These are phyloP conservation scores for Suillus cothurnatus DNA, from an alignment of 768 basidiomycete genomes.

Conservation along the genomic window DNA sequence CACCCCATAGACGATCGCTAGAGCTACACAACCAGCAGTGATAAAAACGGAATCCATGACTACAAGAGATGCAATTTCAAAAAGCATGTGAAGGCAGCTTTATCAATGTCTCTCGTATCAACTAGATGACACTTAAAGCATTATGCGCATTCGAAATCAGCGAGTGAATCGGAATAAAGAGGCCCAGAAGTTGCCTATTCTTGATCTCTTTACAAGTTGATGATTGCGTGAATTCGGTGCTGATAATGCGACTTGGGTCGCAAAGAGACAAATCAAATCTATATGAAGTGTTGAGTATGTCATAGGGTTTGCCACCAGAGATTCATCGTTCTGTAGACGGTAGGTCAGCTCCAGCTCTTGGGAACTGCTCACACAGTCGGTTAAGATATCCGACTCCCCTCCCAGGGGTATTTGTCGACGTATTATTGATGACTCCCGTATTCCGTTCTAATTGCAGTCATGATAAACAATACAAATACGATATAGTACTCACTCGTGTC, in stretches of 20 bases:
- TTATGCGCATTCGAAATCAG: not conserved
- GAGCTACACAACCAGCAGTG: conserved; percentile 6
- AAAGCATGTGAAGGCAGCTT: not conserved
- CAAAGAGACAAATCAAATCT: not conserved
- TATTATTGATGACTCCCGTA: not conserved
- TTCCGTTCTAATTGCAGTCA: not conserved
- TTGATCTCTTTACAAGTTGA: not conserved
- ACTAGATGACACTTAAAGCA: conserved; percentile 14
- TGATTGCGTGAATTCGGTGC: not conserved
- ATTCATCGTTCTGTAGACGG: not conserved
- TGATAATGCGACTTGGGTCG: not conserved
- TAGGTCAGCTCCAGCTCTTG: not conserved
- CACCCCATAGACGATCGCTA: conserved; percentile 12
- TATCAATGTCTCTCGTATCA: conserved; percentile 7
- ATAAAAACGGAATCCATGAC: conserved; percentile 15
- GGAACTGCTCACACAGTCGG: not conserved
- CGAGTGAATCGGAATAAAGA: conserved; percentile 11
- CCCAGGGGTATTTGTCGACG: no score
- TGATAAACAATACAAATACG: not conserved
- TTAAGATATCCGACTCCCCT: not conserved
- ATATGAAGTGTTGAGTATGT: not conserved
- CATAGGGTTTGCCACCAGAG: not conserved
- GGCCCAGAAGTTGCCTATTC: not conserved
- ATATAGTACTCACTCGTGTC: not conserved
- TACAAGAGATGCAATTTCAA: not conserved